Evolutionary conservation across 441 rosid species (phyloP), one percentile per base, ranked within the genome.

Genomic region (Adansonia grandidieri): DNA sequence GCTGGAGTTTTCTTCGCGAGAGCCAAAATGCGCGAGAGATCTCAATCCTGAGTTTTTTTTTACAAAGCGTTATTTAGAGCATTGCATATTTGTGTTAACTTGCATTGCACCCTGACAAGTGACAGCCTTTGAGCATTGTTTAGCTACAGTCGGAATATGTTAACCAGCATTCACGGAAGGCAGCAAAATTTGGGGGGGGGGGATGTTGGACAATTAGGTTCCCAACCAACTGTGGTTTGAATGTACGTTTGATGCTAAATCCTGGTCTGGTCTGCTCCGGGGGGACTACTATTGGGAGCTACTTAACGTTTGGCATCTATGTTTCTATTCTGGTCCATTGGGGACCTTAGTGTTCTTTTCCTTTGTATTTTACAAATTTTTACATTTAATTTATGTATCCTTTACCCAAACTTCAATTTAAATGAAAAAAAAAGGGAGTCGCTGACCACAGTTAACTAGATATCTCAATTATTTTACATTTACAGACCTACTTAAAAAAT

Each of bases 1-100:
- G 98, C 97, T 0, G 98, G 99, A 71, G 92, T 96, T 22, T 81
- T 93, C 58, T 96, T 94, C 3, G 98, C 99, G 1, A 87, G 92
- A 86, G 98, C 98, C 85, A 92, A 96, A 88, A 86, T 96, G 85
- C 86, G 86, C 70, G 94, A 89, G 83, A 90, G 91, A 83, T 87
- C 95, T 56, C 82, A 87, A 71, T 68, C 80, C 10, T 71, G 71
- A 67, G 19, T 20, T 63, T 63, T 4, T 28, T 28, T n/a, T n/a
- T n/a, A n/a, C n/a, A 1, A 37, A 62, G 44, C 6, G n/a, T 24
- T 62, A 24, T 22, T 5, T 44, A 6, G 8, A 61, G 9, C 22
- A 63, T 3, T 32, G 68, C 17, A 3, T 6, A 50, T 15, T 37
- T 37, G 42, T 37, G 0, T 37, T 28, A 45, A 0, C 50, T 13